Evolutionary conservation across 306 rosid species (phyloP).

Genomic region (Casuarina equisetifolia): DNA sequence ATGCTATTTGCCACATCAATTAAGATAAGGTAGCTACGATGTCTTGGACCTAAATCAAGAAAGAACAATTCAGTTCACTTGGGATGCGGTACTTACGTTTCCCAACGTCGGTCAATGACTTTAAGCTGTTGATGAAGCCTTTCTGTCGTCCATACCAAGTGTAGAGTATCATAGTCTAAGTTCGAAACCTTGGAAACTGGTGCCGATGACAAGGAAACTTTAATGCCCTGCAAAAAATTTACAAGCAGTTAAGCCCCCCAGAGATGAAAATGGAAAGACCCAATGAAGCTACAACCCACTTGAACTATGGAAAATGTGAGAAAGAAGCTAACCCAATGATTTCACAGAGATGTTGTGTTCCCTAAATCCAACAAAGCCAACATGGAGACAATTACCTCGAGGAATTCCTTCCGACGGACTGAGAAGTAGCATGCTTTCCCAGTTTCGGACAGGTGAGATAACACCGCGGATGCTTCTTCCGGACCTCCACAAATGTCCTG

Average conservation of each 20-base stretch:
- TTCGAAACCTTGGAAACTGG: slow-evolving; percentile 52
- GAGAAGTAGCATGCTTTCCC: slow-evolving; percentile 67
- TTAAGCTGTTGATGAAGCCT: slow-evolving; percentile 79
- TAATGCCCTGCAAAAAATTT: slow-evolving; percentile 62
- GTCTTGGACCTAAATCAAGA: neutral
- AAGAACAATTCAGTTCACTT: slow-evolving; percentile 1
- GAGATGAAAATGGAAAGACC: slow-evolving; percentile 5
- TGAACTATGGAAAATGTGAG: neutral
- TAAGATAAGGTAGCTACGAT: slow-evolving; percentile 13
- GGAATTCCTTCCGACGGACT: slow-evolving; percentile 39
- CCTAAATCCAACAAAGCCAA: neutral
- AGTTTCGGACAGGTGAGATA: slow-evolving; percentile 63
- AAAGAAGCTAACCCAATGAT: neutral
- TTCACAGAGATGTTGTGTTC: neutral
- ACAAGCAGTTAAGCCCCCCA: neutral
- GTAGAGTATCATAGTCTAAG: slow-evolving; percentile 66
- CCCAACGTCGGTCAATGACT: slow-evolving; percentile 68
- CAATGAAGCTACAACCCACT: neutral
- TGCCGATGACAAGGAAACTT: slow-evolving; percentile 59
- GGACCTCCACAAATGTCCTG: slow-evolving; percentile 67
- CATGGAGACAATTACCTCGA: slow-evolving; percentile 55
- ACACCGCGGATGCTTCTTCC: slow-evolving; percentile 58
- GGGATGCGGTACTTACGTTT: slow-evolving; percentile 41
- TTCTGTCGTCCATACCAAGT: slow-evolving; percentile 68
- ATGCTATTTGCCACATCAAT: neutral